Conservation (phyloP, 495 filamentous ascomycete species). For the Neurospora sp. region DNA sequence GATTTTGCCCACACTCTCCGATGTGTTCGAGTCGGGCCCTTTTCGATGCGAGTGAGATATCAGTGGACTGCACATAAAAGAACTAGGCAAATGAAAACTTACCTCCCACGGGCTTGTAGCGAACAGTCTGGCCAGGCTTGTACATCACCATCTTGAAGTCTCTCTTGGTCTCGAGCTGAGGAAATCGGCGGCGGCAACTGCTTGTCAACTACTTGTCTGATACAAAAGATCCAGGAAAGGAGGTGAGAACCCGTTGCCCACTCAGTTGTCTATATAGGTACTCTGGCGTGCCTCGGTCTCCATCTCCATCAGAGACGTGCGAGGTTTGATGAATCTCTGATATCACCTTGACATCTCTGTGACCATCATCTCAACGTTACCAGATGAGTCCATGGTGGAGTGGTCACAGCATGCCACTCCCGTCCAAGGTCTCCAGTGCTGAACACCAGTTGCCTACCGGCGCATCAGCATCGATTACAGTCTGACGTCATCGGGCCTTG, state of each 20-base stretch:
- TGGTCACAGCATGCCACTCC: neutral
- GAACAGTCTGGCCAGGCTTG: slow-evolving; percentile 23
- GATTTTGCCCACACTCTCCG: slow-evolving; percentile 30
- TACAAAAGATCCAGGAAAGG: neutral
- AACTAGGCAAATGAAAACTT: neutral
- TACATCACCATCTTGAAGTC: slow-evolving; percentile 6
- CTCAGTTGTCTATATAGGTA: neutral
- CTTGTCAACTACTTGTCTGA: neutral
- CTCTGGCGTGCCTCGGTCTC: neutral
- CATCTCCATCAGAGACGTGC: neutral
- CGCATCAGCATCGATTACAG: neutral
- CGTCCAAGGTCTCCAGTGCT: neutral
- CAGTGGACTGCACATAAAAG: neutral
- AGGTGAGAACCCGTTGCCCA: neutral
- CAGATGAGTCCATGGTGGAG: neutral
- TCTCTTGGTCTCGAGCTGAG: neutral
- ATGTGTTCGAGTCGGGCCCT: slow-evolving; percentile 31
- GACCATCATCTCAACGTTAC: neutral
- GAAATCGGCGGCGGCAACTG: neutral
- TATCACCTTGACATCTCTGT: neutral
- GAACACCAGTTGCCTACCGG: neutral
- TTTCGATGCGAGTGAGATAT: neutral
- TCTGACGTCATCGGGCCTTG: neutral
- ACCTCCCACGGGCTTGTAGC: slow-evolving; percentile 35
- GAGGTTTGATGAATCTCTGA: neutral